Percentiles rank a stretch among this genome's conserved stretches.
Conservation (phyloP, 495 filamentous ascomycete genomes). For the Penicillium macrosclerotiorum region DNA sequence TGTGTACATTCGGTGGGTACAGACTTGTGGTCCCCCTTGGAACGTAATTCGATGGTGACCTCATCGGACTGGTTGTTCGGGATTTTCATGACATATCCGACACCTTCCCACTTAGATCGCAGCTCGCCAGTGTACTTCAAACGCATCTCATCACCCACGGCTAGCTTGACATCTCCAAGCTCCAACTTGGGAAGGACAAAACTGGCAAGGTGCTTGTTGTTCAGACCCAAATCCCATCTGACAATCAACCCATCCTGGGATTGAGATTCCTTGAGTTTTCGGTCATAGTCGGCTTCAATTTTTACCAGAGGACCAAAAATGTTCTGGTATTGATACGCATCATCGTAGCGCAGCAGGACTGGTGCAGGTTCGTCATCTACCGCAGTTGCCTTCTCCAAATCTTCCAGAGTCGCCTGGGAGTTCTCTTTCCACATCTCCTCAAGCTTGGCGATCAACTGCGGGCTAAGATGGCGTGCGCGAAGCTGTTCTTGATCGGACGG, state of each 20-base stretch:
- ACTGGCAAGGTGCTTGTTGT: conserved; percentile 96
- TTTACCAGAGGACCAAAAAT: conserved; percentile 98
- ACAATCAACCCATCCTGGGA: conserved; percentile 92
- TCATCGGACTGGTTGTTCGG: conserved; percentile 99
- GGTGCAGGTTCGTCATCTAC: conserved; percentile 94
- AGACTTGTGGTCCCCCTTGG: conserved; percentile 87
- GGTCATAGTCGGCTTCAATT: conserved; percentile 99
- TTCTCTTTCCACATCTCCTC: conserved; percentile 99
- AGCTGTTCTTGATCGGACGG: conserved; percentile 96
- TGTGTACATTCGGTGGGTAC: conserved; percentile 97
- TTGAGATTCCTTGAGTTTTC: conserved; percentile 97
- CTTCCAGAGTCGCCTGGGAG: conserved; percentile 80
- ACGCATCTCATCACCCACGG: conserved; percentile 98
- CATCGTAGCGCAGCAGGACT: conserved; percentile 92
- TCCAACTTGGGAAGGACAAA: conserved; percentile 97
- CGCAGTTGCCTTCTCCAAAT: conserved; percentile 89
- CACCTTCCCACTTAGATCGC: conserved; percentile 92
- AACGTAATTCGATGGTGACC: conserved; percentile 90
- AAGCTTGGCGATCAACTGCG: conserved; percentile 93
- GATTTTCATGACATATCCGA: conserved; percentile 99
- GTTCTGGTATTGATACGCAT: conserved; percentile 98
- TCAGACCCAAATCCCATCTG: conserved; percentile 93
- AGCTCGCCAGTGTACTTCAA: conserved; percentile 95
- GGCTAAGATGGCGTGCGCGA: conserved; percentile 87
- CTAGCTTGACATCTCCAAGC: conserved; percentile 95